Conservation (phyloP, 352 stramenopile genomes). For the Phytophthora rubi region DNA sequence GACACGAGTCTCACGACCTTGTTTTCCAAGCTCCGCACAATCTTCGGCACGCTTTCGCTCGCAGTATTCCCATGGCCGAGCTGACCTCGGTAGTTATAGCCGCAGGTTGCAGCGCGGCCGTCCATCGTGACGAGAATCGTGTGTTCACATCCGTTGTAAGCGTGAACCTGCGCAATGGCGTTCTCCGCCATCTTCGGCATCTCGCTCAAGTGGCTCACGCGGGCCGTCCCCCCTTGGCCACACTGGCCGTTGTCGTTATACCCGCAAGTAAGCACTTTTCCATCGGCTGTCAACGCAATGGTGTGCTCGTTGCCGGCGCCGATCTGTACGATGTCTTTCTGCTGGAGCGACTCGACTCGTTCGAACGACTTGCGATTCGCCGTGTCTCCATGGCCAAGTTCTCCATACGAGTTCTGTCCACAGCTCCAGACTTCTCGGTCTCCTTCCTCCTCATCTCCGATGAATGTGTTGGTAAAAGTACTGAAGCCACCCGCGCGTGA, state of each 20-base stretch:
- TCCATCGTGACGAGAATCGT: constrained; percentile 85
- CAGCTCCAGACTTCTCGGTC: constrained; percentile 93
- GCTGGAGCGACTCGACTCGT: constrained; percentile 71
- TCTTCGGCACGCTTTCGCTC: constrained; percentile 84
- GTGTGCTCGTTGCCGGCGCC: constrained; percentile 95
- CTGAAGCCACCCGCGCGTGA: not conserved
- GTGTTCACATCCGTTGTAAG: constrained; percentile 95
- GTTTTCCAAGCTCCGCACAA: constrained; percentile 76
- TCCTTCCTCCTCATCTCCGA: constrained; percentile 50
- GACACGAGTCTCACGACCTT: constrained; percentile 79
- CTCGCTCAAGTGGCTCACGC: constrained; percentile 77
- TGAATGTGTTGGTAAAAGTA: constrained; percentile 7
- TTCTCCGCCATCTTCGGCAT: constrained; percentile 68
- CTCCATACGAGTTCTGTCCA: constrained; percentile 95
- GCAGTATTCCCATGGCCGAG: constrained; percentile 91
- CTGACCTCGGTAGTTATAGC: constrained; percentile 94
- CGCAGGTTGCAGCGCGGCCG: constrained; percentile 83
- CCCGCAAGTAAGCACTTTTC: constrained; percentile 86
- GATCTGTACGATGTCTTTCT: constrained; percentile 83
- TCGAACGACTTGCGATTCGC: constrained; percentile 84
- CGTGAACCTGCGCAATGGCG: constrained; percentile 79
- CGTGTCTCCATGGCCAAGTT: constrained; percentile 92
- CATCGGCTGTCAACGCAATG: constrained; percentile 77
- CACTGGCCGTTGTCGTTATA: constrained; percentile 97
- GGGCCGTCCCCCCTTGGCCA: constrained; percentile 83